These are phyloP conservation scores for Aspergillus eucalypticola DNA, from an alignment of 2,329 filamentous ascomycete genomes.

Conservation along the genomic window DNA sequence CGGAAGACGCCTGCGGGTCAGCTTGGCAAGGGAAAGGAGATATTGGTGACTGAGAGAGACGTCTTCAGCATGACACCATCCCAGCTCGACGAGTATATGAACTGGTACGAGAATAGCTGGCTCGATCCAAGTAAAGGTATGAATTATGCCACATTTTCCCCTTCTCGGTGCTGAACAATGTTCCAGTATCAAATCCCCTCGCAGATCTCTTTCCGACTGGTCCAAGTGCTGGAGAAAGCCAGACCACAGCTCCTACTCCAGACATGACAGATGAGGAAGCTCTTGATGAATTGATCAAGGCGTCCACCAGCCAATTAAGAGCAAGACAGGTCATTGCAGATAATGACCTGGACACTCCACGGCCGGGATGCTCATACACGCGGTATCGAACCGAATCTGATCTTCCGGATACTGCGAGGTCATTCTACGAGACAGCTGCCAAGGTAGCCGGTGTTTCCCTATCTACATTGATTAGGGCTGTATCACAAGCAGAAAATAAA, in stretches of 20 bases:
- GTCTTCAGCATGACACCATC: conserved; percentile 61
- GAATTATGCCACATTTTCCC: background rate
- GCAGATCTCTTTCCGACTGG: conserved; percentile 47
- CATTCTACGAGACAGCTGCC: conserved; percentile 56
- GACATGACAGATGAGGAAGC: conserved; percentile 28
- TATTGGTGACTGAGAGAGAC: conserved; percentile 61
- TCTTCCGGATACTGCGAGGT: conserved; percentile 46
- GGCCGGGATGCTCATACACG: conserved; percentile 54
- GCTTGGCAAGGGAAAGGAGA: conserved; percentile 50
- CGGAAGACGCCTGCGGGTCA: conserved; percentile 34
- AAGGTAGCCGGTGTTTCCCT: conserved; percentile 53
- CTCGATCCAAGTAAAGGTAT: conserved; percentile 36
- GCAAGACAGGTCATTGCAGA: conserved; percentile 41
- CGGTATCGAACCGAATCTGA: conserved; percentile 52
- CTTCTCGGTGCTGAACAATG: background rate
- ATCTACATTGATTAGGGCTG: conserved; percentile 52
- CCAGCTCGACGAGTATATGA: conserved; percentile 72
- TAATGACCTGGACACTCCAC: conserved; percentile 36
- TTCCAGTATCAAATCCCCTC: conserved; percentile 32
- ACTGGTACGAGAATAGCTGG: conserved; percentile 74
- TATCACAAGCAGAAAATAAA: conserved; percentile 52
- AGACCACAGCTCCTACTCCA: conserved; percentile 7
- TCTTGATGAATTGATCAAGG: conserved; percentile 42
- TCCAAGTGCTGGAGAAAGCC: conserved; percentile 22
- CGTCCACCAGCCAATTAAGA: conserved; percentile 46